Evolutionary conservation across 2,329 filamentous ascomycete genomes (phyloP).

Genomic region (Microsporum audouinii): DNA sequence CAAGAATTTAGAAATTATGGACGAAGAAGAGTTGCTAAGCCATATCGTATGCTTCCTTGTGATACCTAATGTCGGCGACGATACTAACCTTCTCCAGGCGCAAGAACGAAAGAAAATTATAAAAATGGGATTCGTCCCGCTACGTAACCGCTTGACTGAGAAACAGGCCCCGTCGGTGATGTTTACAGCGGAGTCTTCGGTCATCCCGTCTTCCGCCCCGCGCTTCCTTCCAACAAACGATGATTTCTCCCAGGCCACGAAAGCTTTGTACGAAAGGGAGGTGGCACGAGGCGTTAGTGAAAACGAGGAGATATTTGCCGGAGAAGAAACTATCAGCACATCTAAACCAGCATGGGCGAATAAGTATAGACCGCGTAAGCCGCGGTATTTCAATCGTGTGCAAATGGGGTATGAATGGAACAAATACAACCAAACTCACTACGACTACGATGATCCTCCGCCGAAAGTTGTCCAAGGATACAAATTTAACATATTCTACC

Average conservation of each 20-base stretch:
- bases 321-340: slow-evolving; percentile 66
- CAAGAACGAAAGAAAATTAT: slow-evolving; percentile 50
- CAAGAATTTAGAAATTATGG: slow-evolving; percentile 46
- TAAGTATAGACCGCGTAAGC: slow-evolving; percentile 81
- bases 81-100: slow-evolving; percentile 22
- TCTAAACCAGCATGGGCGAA: slow-evolving; percentile 65
- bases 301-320: slow-evolving; percentile 90
- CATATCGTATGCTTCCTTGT: slow-evolving; percentile 36
- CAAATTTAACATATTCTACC: slow-evolving; percentile 99
- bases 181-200: slow-evolving; percentile 30
- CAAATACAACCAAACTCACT: slow-evolving; percentile 99
- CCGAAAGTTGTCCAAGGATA: slow-evolving; percentile 98
- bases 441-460: slow-evolving; percentile 94
- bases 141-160: slow-evolving; percentile 36
- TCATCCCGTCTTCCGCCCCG: slow-evolving; percentile 42
- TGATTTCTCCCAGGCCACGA: slow-evolving; percentile 77
- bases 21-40: slow-evolving; percentile 48
- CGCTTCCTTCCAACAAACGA: slow-evolving; percentile 62
- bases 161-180: slow-evolving; percentile 23
- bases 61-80: not conserved
- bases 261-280: slow-evolving; percentile 82
- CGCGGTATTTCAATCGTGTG: slow-evolving; percentile 92
- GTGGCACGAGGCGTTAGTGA: slow-evolving; percentile 82
- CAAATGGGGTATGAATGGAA: slow-evolving; percentile 99
- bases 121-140: slow-evolving; percentile 58